A percentile compares a stretch with the other conserved stretches of the same genome.
Conservation (phyloP, 352 stramenopile genomes). For the Globisporangium alternatum region DNA sequence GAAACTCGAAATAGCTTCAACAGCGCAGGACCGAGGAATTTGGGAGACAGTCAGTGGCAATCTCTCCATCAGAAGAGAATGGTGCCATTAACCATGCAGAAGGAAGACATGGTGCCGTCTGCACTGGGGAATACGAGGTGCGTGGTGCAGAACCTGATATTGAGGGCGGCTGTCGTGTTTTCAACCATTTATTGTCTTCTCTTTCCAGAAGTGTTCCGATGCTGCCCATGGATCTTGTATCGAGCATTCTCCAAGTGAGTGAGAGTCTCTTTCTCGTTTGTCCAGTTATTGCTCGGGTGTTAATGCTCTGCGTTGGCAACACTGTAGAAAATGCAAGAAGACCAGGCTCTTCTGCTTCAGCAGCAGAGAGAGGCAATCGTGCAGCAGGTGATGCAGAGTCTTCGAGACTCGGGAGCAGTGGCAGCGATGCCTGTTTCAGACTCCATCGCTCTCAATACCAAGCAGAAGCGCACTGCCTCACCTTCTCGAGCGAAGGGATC, state of each 20-base stretch:
- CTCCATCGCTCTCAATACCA: neutral
- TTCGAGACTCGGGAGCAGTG: conserved; percentile 32
- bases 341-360: conserved; percentile 48
- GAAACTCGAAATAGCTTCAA: conserved; percentile 6
- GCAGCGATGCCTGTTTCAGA: neutral
- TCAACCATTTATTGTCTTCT: neutral
- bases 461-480: neutral
- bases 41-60: too few relatives aligned
- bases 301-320: conserved; percentile 1
- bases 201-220: conserved; percentile 10
- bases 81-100: neutral
- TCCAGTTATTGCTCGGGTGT: neutral
- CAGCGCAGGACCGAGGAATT: neutral
- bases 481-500: neutral
- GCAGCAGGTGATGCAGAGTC: conserved; percentile 51
- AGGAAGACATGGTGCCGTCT: neutral
- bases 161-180: neutral
- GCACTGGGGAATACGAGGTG: neutral
- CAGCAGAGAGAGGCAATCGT: conserved; percentile 60
- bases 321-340: conserved; percentile 25
- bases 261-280: neutral
- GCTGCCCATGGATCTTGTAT: conserved; percentile 28
- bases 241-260: conserved; percentile 25
- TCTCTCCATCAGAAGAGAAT: neutral
- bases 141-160: neutral